phyloP scores from a whole-genome alignment of 176 grass and related monocot genomes.

The Triticum timopheevii region DNA sequence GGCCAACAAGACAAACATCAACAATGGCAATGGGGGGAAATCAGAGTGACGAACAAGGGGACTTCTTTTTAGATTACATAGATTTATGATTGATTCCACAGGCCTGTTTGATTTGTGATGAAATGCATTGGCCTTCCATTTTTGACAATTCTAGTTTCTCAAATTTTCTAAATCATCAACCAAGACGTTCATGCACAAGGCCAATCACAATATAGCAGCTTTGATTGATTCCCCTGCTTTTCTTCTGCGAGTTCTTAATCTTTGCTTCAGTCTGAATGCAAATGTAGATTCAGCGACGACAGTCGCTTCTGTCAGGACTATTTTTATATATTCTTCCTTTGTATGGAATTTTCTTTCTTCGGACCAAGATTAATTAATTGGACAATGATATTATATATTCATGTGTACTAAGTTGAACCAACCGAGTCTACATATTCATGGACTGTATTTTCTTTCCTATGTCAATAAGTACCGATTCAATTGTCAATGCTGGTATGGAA shows the following conservation, averaged over 20 bases:
- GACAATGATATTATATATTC: no score
- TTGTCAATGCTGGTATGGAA: no score
- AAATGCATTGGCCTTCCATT: background rate
- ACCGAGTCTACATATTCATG: no score
- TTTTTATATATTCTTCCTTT: background rate
- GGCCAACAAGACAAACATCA: background rate
- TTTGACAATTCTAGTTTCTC: background rate
- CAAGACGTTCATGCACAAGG: no score
- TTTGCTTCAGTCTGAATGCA: background rate
- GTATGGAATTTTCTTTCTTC: background rate
- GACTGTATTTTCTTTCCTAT: no score
- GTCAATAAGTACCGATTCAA: no score
- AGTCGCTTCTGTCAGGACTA: background rate
- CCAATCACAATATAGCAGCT: no score
- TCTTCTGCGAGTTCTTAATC: no score
- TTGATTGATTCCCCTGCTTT: no score
- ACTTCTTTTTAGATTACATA: background rate
- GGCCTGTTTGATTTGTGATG: background rate
- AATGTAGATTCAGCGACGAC: background rate
- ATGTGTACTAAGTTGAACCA: no score
- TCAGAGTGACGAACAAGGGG: background rate
- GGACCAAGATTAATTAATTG: background rate
- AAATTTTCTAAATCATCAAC: background rate
- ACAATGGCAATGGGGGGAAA: background rate
- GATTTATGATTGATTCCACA: no score